These are phyloP conservation scores for Aspergillus flavus DNA, from an alignment of 2,329 filamentous ascomycete genomes.

Conservation along the genomic window DNA sequence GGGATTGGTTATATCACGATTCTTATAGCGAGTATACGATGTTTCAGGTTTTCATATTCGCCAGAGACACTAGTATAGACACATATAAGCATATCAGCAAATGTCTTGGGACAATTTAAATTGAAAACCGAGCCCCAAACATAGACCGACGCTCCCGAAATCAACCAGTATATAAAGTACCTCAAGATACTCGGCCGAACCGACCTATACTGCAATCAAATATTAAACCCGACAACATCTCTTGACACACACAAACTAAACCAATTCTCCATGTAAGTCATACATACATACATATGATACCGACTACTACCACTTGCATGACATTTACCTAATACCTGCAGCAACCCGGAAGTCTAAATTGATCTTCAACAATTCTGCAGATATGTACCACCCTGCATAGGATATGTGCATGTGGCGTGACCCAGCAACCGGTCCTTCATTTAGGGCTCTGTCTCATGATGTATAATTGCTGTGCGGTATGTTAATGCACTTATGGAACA, in stretches of 20 bases:
- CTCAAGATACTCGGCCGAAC: background rate
- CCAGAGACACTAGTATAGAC: background rate
- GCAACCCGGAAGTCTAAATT: slow-evolving; percentile 17
- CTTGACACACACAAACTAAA: background rate
- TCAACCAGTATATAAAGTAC: background rate
- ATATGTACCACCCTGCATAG: background rate
- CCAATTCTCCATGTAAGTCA: background rate
- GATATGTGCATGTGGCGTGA: slow-evolving; percentile 3
- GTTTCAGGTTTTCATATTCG: background rate
- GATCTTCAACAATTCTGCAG: slow-evolving; percentile 5
- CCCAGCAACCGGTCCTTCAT: background rate
- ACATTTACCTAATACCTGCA: slow-evolving; percentile 12
- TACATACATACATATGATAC: slow-evolving; percentile 1
- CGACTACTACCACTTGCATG: background rate
- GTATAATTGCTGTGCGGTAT: background rate
- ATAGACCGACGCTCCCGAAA: background rate
- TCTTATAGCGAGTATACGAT: background rate
- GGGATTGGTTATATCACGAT: background rate
- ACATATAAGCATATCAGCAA: background rate
- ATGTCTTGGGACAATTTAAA: background rate
- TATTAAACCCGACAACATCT: background rate
- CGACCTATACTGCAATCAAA: background rate
- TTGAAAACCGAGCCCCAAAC: background rate
- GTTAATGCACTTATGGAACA: background rate
- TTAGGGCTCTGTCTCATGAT: slow-evolving; percentile 1